These are phyloP conservation scores for Striga hermonthica DNA, from an alignment of 305 asterid species.

Conservation along the genomic window DNA sequence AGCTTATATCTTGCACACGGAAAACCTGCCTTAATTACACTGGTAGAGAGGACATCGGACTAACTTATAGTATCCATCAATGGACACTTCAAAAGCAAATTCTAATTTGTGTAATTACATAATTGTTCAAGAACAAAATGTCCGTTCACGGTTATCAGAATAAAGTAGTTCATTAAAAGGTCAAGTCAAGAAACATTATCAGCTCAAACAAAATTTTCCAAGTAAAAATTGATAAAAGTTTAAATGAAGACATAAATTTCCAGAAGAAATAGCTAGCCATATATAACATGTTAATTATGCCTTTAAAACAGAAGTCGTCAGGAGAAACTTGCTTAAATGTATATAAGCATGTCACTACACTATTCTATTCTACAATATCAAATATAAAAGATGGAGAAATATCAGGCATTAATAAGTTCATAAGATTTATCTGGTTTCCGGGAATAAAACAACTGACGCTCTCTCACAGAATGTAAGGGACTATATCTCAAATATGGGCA, in stretches of 20 bases:
- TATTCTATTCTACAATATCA: slow-evolving; percentile 7
- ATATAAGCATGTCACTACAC: slow-evolving; percentile 3
- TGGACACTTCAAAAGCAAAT: slow-evolving; percentile 9
- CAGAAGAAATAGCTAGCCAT: slow-evolving; percentile 1
- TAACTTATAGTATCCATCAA: not conserved
- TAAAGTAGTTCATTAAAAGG: slow-evolving; percentile 14
- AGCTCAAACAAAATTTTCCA: slow-evolving; percentile 20
- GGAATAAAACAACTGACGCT: slow-evolving; percentile 14
- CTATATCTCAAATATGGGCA: slow-evolving; percentile 8
- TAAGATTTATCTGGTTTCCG: slow-evolving; percentile 6
- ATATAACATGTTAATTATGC: not conserved
- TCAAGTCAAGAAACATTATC: slow-evolving; percentile 14
- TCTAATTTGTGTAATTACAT: not conserved
- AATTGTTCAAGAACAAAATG: not conserved
- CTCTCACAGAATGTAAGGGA: slow-evolving; percentile 3
- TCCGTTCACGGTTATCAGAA: slow-evolving; percentile 2
- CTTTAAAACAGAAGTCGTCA: slow-evolving; percentile 6
- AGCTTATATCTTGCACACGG: not conserved
- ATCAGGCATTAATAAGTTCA: not conserved
- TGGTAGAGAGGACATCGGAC: slow-evolving; percentile 17
- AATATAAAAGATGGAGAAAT: slow-evolving; percentile 10
- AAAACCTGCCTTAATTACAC: slow-evolving; percentile 7
- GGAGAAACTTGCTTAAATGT: too few relatives aligned
- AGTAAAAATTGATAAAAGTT: slow-evolving; percentile 17
- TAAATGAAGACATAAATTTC: slow-evolving; percentile 5